Base-by-base conservation (phyloP, 192 early-diverging fungal species). In the Entomortierella lignicola region DNA sequence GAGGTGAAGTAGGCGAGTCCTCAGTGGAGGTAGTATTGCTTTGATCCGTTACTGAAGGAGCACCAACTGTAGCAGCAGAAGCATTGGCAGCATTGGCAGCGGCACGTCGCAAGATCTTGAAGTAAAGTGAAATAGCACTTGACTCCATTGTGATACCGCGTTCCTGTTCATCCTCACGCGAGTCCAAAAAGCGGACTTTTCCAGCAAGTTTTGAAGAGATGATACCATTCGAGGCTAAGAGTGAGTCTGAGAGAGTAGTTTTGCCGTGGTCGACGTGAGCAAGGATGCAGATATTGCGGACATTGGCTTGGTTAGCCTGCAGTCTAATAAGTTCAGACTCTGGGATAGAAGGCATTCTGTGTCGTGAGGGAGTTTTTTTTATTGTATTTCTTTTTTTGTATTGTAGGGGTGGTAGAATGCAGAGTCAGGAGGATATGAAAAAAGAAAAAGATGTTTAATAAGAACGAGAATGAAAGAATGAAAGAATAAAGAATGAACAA, bases 251-350 rank as follows among this genome's bases (percentile, higher is more conserved):
- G 13, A 99, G 90, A 8, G 98, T 99, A 10, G 98, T 99, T 79
- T 99, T 99, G 67, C 94, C 96, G 83, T 97, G 96, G 87, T 98
- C 98, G 31, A 99, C 98, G 71, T 99, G 98, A 1, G 98, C 98
- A 29, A 99, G 83, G 54, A 99, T 98, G 81, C 97, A 99, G 50
- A 99, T 93, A 77, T 99, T 99, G 60, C 98, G 87, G 39, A 99
- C 95, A 62, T 90, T 85, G 48, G 82, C 77, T 27, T 85, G 75
- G 66, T 90, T 89, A 8, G 80, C 84, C 66, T 96, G 95, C 55
- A 98, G 83, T 39, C 84, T 81, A 31, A 85, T 84, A 39, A 94
- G 86, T 61, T 91, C 90, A 34, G 84, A 41, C 42, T 91, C 85
- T 26, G 87, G 86, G 23, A 93, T 85, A 55, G 89, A 83, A 15